These are phyloP conservation scores for Pythium utonaiense DNA, from an alignment of 352 stramenopile genomes.

Conservation along the genomic window DNA sequence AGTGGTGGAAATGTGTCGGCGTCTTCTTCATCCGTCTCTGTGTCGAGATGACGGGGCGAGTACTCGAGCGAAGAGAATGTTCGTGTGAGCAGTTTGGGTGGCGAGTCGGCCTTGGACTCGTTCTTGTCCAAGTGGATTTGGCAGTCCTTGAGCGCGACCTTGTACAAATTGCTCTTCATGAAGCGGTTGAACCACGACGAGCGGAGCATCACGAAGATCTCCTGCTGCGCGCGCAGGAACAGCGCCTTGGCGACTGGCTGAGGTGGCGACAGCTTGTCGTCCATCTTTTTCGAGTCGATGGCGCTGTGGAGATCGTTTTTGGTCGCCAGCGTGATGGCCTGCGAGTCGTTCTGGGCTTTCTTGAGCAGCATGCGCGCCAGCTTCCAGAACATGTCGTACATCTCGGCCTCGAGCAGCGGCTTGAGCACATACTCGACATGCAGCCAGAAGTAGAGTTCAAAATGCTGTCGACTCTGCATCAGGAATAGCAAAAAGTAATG, in stretches of 20 bases:
- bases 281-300: slow-evolving; percentile 36
- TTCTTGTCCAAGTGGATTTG: slow-evolving; percentile 57
- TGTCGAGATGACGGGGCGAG: slow-evolving; percentile 11
- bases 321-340: slow-evolving; percentile 71
- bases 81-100: slow-evolving; percentile 58
- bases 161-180: slow-evolving; percentile 83
- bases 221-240: slow-evolving; percentile 67
- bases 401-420: slow-evolving; percentile 45
- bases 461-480: slow-evolving; percentile 86
- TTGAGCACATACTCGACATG: slow-evolving; percentile 87
- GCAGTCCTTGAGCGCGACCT: slow-evolving; percentile 71
- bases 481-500: slow-evolving; percentile 87
- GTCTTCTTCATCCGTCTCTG: slow-evolving; percentile 5
- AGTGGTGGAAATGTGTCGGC: not conserved
- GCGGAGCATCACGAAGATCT: slow-evolving; percentile 78
- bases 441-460: slow-evolving; percentile 87
- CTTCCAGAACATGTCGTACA: slow-evolving; percentile 62
- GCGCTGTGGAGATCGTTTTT: slow-evolving; percentile 65
- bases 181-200: slow-evolving; percentile 84
- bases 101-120: slow-evolving; percentile 60
- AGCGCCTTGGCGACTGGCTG: slow-evolving; percentile 44
- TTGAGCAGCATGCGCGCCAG: slow-evolving; percentile 58
- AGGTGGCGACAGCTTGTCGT: slow-evolving; percentile 36
- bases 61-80: slow-evolving; percentile 51
- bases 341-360: slow-evolving; percentile 73